Base-by-base conservation (phyloP, 208 protist genomes). In the Trypanosoma vivax region DNA sequence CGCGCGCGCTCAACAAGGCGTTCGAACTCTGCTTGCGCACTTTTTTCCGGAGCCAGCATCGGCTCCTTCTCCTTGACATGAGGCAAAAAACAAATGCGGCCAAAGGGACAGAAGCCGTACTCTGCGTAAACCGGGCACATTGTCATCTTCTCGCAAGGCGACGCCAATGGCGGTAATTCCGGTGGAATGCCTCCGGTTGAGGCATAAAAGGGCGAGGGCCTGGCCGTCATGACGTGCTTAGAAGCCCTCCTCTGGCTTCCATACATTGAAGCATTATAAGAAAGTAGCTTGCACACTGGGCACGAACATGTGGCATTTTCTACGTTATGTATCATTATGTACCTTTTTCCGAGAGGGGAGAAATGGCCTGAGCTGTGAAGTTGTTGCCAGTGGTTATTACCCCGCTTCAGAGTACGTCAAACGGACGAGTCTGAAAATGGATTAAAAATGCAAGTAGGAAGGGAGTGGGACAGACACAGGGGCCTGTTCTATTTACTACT, bases 31-130 rank as follows among this genome's bases (percentile, higher is more conserved):
- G 33, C 73, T 2, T 81, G 72, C 3, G 71, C 71, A 3, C 54
- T 65, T 9, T 19, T 53, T 27, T 51, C 37, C 19, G 59, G 76
- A 37, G 37, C 18, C 49, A 81, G 61, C 14, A 72, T 9, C 51
- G 77, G 48, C 56, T 39, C 5, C 39, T 18, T 39, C 52, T 33
- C 35, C 13, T 33, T 40, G 38, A 35, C 41, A 70, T 95, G 88
- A 28, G 70, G 66, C 14, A 95, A 52, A 50, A 83, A 90, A 68
- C 88, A 95, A 40, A 73, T 73, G 10, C 45, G 35, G 50, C 62
- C 51, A 53, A 83, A 85, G 3, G 82, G 75, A 47, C 88, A 95
- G 67, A 92, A 95, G 27, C 83, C 88, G 49, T 77, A 95, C 29
- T 63, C 52, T 7, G 50, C 53, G 39, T 70, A 80, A 6, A 90